Evolutionary conservation across 139 green algal genomes (phyloP), one percentile per base, ranked within the genome.

Genomic region (Chlamydomonas applanata): DNA sequence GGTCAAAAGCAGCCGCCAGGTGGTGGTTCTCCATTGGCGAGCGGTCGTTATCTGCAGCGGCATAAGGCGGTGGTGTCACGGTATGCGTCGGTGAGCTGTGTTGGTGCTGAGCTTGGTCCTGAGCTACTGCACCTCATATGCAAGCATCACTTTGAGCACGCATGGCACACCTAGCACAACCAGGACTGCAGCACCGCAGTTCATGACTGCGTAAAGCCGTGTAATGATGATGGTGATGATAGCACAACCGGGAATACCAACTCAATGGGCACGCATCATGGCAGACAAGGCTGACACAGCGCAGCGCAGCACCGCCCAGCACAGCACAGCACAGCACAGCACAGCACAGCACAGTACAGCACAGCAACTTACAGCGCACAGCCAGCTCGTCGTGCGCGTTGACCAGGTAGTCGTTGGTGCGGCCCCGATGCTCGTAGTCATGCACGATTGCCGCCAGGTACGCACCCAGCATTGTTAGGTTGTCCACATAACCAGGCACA

Each of bases 11-110:
- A 4, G 79, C 79, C 7, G 83, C 79, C 64, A 79, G 57, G 72
- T 89, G 85, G 61, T 86, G 77, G 70, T 88, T 88, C 82, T 90
- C 85, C 57, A 85, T 69, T 1, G 83, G 82, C 1, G 71, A 83
- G 27, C 54, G 64, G 72, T 88, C 85, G 45, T 88, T 90, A 79
- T 88, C n/a, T n/a, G 87, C n/a, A 76, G 73, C 17, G 24, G 29
- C 27, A n/a, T n/a, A n/a, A n/a, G n/a, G n/a, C n/a, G n/a, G n/a
- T n/a, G n/a, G n/a, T n/a, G n/a, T n/a, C n/a, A n/a, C n/a, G n/a
- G n/a, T n/a, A n/a, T n/a, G n/a, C n/a, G n/a, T n/a, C n/a, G n/a
- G n/a, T n/a, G n/a, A n/a, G n/a, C n/a, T n/a, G n/a, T n/a, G n/a
- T n/a, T n/a, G n/a, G n/a, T n/a, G n/a, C n/a, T n/a, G n/a, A n/a